A percentile compares a stretch with the other conserved stretches of the same genome.
These are phyloP conservation scores for Ophiocordyceps australis DNA, from an alignment of 2,329 filamentous ascomycete species.

Conservation along the genomic window DNA sequence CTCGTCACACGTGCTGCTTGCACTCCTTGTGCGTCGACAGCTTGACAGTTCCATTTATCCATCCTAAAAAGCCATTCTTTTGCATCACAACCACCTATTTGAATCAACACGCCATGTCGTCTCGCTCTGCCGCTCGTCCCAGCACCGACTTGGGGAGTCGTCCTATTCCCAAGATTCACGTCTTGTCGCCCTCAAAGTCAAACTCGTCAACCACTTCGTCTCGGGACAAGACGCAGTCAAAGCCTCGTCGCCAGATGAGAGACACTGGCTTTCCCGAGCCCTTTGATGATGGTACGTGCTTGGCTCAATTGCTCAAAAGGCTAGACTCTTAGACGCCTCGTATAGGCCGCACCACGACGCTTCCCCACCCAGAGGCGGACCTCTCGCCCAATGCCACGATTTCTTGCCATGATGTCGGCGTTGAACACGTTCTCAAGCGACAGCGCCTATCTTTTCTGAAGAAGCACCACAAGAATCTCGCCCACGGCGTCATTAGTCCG, in stretches of 20 bases:
- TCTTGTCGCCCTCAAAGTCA: conserved; percentile 8
- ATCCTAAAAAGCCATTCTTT: too few species aligned
- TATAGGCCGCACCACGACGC: conserved; percentile 36
- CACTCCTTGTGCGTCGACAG: too few species aligned
- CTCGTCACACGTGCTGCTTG: too few species aligned
- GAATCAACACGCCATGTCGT: too few species aligned
- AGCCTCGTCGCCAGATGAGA: conserved; percentile 10
- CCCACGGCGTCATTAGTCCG: conserved; percentile 23
- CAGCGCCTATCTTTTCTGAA: conserved; percentile 26
- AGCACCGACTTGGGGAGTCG: too few species aligned
- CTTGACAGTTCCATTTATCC: too few species aligned
- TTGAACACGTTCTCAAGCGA: conserved; percentile 20
- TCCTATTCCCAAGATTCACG: conserved; percentile 8
- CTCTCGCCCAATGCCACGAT: conserved; percentile 37
- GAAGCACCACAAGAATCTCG: conserved; percentile 27
- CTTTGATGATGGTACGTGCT: conserved; percentile 24
- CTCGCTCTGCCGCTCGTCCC: too few species aligned
- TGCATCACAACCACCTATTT: too few species aligned
- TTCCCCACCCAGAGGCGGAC: conserved; percentile 43
- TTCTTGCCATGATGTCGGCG: conserved; percentile 31
- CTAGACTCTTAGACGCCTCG: conserved; percentile 2
- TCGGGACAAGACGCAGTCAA: too few species aligned
- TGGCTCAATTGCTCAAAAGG: neutral
- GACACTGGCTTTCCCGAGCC: conserved; percentile 35
- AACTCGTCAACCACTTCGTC: too few species aligned